Base-by-base conservation (phyloP, 2,329 filamentous ascomycete genomes). In the Aureobasidium sp. region DNA sequence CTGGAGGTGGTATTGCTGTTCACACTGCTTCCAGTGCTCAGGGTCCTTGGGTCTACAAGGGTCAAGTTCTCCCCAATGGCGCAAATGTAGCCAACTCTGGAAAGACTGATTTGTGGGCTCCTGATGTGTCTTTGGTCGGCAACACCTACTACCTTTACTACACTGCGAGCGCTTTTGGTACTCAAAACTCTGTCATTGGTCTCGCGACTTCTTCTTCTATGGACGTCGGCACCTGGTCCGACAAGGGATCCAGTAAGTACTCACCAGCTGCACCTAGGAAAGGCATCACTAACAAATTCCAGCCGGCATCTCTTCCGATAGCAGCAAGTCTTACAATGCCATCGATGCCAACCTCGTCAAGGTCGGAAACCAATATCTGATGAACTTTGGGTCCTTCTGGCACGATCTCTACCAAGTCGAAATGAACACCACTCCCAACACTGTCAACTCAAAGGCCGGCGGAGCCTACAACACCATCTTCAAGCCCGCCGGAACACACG, bases 301-400 rank as follows among this genome's bases (percentile, higher is more conserved):
- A 58, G 55, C 86, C 58, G 83, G 84, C 11, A 73, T 87, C 63
- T 44, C 67, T 7, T 77, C 75, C 2, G 67, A 61, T 31, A 62
- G 69, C 2, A 73, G 73, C n/a, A 74, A 75, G 51, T 63, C 68
- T 34, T 79, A 77, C 70, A 79, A 80, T 64, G 77, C 77, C 49
- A 80, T 90, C 67, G 88, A 80, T 57, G 68, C 71, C n/a, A 74
- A 75, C 42, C 68, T 79, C 20, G 75, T 82, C 65, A 68, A 67
- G 56, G 73, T 71, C 29, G 73, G 71, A 2, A 70, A 79, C 56
- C 75, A 77, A 17, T 81, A 80, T 61, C 77, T 79, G 59, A 74
- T 84, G 70, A 83, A 78, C 64, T 90, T 88, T 65, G 87, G 87
- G 27, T 87, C 84, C 14, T 90, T 88, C 78, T 90, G 86, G 85